Evolutionary conservation across 164 flowering plant genomes (phyloP).

Genomic region (Dillenia turbinata): DNA sequence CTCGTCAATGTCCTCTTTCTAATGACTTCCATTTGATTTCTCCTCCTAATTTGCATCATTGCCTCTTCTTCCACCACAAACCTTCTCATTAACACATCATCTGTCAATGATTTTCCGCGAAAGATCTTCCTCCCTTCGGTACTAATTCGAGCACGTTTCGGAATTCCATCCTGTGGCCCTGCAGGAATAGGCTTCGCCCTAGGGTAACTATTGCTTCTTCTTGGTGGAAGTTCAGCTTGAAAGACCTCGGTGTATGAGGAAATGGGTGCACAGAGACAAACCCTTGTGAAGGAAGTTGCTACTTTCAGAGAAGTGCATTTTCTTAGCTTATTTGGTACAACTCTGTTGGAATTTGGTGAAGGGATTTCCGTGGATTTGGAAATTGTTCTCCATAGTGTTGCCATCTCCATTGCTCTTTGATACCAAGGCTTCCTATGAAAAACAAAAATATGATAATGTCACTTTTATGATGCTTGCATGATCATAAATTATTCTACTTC

Average conservation of each 20-base stretch:
- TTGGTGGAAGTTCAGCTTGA: slow-evolving; percentile 58
- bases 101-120: slow-evolving; percentile 80
- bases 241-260: slow-evolving; percentile 84
- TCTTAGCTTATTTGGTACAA: slow-evolving; percentile 33
- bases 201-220: slow-evolving; percentile 77
- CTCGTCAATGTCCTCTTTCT: slow-evolving; percentile 53
- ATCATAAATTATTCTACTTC: too few species aligned
- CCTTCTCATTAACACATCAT: slow-evolving; percentile 83
- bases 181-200: slow-evolving; percentile 34
- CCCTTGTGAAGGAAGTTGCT: slow-evolving; percentile 77
- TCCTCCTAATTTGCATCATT: slow-evolving; percentile 71
- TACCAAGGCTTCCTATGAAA: slow-evolving; percentile 80
- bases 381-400: slow-evolving; percentile 50
- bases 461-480: too few species aligned
- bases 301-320: slow-evolving; percentile 72
- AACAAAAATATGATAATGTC: not conserved
- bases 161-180: slow-evolving; percentile 17
- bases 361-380: slow-evolving; percentile 28
- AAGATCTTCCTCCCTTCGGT: slow-evolving; percentile 56
- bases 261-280: slow-evolving; percentile 86
- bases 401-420: slow-evolving; percentile 76
- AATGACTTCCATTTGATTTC: slow-evolving; percentile 79
- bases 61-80: slow-evolving; percentile 91
- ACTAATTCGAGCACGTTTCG: slow-evolving; percentile 30
- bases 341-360: slow-evolving; percentile 14